phyloP scores from a whole-genome alignment of 805 yeast genomes.

The Candida takata region DNA sequence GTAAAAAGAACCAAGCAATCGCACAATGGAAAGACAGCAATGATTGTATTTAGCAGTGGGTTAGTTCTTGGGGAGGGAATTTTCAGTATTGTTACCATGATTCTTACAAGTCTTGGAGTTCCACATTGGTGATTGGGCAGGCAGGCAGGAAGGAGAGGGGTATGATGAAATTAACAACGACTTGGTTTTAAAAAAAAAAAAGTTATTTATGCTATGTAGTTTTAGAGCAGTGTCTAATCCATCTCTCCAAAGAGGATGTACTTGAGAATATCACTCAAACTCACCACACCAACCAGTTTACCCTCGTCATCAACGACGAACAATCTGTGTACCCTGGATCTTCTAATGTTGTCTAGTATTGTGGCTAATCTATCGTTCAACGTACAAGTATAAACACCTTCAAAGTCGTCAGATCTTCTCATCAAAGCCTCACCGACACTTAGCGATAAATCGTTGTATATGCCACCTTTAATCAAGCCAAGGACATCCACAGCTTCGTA shows the following conservation, averaged over 20 bases:
- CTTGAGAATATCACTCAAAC: constrained; percentile 83
- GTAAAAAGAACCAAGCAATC: constrained; percentile 29
- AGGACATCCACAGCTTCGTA: constrained; percentile 95
- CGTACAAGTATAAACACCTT: constrained; percentile 96
- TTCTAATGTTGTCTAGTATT: constrained; percentile 87
- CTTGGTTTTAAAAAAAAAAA: too few species aligned
- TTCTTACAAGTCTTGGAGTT: constrained; percentile 59
- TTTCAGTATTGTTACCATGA: constrained; percentile 75
- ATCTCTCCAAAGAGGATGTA: constrained; percentile 65
- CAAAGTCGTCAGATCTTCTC: constrained; percentile 92
- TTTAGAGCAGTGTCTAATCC: too few species aligned
- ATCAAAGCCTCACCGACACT: constrained; percentile 94
- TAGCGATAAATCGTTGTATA: constrained; percentile 81
- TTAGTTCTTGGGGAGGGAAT: constrained; percentile 91
- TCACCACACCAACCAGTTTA: constrained; percentile 71
- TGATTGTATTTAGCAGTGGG: constrained; percentile 90
- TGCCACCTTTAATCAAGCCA: constrained; percentile 88
- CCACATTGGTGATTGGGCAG: constrained; percentile 49
- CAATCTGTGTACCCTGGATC: constrained; percentile 84
- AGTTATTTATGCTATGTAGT: not conserved
- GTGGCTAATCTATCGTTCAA: constrained; percentile 78
- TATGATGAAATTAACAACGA: too few species aligned
- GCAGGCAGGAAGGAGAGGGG: too few species aligned
- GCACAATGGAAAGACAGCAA: constrained; percentile 50
- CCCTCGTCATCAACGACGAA: constrained; percentile 88